Percentiles rank a stretch among this genome's conserved stretches.
Conservation (phyloP, 495 filamentous ascomycete species). For the Viridothelium virens region DNA sequence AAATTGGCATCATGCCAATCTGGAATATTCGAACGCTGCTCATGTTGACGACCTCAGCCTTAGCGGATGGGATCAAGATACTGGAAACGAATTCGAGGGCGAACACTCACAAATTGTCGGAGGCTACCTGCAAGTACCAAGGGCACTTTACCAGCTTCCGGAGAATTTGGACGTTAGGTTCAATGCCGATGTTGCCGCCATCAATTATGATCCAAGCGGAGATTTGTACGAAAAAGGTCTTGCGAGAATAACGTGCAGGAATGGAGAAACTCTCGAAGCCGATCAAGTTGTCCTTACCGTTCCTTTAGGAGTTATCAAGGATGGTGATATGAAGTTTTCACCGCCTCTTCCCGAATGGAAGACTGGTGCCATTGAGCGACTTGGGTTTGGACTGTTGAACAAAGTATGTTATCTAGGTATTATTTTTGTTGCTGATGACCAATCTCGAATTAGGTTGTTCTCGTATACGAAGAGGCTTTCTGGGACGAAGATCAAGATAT, state of each 20-base stretch:
- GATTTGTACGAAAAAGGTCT: slow-evolving; percentile 11
- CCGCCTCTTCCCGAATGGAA: slow-evolving; percentile 86
- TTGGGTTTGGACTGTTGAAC: slow-evolving; percentile 92
- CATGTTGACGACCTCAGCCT: slow-evolving; percentile 83
- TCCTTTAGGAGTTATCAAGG: slow-evolving; percentile 83
- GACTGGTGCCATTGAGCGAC: slow-evolving; percentile 64
- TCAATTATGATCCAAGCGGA: slow-evolving; percentile 51
- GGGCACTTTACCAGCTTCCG: slow-evolving; percentile 69
- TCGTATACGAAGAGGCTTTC: slow-evolving; percentile 84
- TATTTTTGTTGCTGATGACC: slow-evolving; percentile 7
- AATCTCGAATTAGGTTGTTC: slow-evolving; percentile 48
- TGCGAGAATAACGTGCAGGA: slow-evolving; percentile 63
- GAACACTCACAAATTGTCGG: slow-evolving; percentile 86
- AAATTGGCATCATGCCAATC: slow-evolving; percentile 97
- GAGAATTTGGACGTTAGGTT: slow-evolving; percentile 71
- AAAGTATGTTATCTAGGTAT: slow-evolving; percentile 44
- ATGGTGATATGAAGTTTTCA: slow-evolving; percentile 63
- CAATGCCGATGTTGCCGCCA: slow-evolving; percentile 57
- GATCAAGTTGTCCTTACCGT: slow-evolving; percentile 84
- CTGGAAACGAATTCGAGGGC: slow-evolving; percentile 94
- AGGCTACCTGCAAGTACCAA: slow-evolving; percentile 83
- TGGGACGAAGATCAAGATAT: slow-evolving; percentile 92
- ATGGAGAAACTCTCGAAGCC: slow-evolving; percentile 68
- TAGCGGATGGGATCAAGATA: slow-evolving; percentile 90
- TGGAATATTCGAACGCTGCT: slow-evolving; percentile 92